Conservation (phyloP, 1,139 yeast species). For the Magnusiomyces sp. region DNA sequence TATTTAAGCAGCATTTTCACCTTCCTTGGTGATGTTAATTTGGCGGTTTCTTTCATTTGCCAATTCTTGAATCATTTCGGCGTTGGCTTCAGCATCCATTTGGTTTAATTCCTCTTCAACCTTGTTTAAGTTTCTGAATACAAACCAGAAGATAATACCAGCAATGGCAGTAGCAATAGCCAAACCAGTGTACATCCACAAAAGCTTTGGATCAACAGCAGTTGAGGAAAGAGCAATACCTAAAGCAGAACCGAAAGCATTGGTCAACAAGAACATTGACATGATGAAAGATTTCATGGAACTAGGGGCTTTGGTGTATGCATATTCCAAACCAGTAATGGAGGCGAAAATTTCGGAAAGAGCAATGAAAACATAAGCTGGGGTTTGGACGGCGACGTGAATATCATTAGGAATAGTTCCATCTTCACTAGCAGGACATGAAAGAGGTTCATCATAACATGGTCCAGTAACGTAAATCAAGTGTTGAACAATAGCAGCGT, state of each 20-base stretch:
- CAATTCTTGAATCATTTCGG: constrained; percentile 14
- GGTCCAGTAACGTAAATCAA: constrained; percentile 66
- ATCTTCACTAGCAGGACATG: constrained; percentile 32
- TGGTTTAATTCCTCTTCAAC: constrained; percentile 55
- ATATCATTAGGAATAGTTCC: constrained; percentile 41
- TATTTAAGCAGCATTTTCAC: too few relatives aligned
- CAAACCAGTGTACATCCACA: constrained; percentile 59
- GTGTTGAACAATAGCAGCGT: constrained; percentile 77
- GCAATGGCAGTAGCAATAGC: constrained; percentile 51
- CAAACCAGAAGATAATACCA: constrained; percentile 55
- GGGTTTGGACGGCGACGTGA: constrained; percentile 56
- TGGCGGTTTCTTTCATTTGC: too few relatives aligned
- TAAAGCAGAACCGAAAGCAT: constrained; percentile 60
- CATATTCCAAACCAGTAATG: constrained; percentile 59
- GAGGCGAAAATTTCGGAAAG: constrained; percentile 59
- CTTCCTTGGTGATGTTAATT: too few relatives aligned
- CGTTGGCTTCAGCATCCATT: constrained; percentile 38
- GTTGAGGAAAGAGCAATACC: constrained; percentile 66
- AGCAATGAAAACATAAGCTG: constrained; percentile 55
- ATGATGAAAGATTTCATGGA: constrained; percentile 59
- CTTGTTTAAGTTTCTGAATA: constrained; percentile 48
- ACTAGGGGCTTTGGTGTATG: constrained; percentile 62
- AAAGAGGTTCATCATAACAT: constrained; percentile 56
- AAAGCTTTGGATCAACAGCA: constrained; percentile 57
- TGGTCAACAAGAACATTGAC: constrained; percentile 52